A percentile compares a stretch with the other conserved stretches of the same genome.
Conservation (phyloP, 176 grass and related monocot species). For the Chloris gayana region DNA sequence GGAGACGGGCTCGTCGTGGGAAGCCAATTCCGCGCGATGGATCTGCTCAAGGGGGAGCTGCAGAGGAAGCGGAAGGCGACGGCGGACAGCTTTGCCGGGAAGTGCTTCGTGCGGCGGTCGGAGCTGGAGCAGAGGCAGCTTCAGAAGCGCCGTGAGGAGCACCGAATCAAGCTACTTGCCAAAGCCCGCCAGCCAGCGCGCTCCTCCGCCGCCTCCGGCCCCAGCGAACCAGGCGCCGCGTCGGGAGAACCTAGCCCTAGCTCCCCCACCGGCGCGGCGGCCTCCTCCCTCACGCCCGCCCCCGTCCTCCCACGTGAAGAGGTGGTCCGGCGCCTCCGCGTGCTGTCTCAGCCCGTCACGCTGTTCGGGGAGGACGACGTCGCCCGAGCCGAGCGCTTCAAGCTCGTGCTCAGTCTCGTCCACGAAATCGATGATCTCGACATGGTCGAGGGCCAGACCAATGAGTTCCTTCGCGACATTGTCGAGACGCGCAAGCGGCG, state of each 20-base stretch:
- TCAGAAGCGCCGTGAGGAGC: conserved; percentile 71
- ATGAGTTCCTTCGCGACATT: conserved; percentile 98
- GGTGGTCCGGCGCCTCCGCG: conserved; percentile 78
- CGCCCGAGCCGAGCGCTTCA: conserved; percentile 62
- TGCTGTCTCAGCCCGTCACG: conserved; percentile 75
- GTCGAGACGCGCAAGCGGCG: conserved; percentile 81
- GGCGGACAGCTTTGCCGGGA: conserved; percentile 64
- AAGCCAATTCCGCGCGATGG: conserved; percentile 51
- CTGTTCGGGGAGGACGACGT: conserved; percentile 89
- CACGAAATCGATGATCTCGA: conserved; percentile 75
- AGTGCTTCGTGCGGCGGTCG: conserved; percentile 82
- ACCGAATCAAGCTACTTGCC: conserved; percentile 29
- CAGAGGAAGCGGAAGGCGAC: conserved; percentile 76
- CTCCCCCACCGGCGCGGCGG: conserved; percentile 17
- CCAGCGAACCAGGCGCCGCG: conserved; percentile 1
- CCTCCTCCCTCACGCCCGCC: conserved; percentile 39
- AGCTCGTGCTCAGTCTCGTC: conserved; percentile 59
- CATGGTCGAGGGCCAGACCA: conserved; percentile 90
- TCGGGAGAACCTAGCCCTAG: conserved; percentile 39
- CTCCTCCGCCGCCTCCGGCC: background rate
- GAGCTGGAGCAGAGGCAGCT: conserved; percentile 94
- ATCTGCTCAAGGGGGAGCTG: conserved; percentile 84
- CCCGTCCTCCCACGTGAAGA: conserved; percentile 66
- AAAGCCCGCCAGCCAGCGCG: background rate
- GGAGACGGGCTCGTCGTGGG: background rate